Evolutionary conservation across 768 basidiomycete species (phyloP).

Genomic region (Kwoniella sp.): DNA sequence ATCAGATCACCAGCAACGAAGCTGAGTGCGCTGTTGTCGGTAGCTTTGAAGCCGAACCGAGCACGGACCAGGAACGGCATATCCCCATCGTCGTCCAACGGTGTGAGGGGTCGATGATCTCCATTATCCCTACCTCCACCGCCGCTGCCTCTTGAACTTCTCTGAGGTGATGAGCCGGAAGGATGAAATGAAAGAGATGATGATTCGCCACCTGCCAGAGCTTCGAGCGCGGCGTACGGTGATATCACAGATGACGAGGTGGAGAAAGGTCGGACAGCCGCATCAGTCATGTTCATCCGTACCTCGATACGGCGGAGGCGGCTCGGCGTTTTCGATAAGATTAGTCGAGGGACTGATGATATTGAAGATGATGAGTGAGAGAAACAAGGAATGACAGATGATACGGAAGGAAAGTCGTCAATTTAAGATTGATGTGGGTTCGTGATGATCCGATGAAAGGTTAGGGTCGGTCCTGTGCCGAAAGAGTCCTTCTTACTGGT

Average conservation of each 20-base stretch:
- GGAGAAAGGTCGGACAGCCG: conserved; percentile 21
- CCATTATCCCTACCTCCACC: background rate
- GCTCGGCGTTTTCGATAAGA: no score
- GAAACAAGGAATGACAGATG: no score
- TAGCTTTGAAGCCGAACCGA: conserved; percentile 76
- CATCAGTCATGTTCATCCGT: conserved; percentile 13
- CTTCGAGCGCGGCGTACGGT: conserved; percentile 25
- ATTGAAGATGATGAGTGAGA: no score
- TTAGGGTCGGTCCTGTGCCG: background rate
- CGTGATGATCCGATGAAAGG: background rate
- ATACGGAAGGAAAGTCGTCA: no score
- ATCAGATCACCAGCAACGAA: conserved; percentile 87
- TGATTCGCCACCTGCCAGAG: conserved; percentile 5
- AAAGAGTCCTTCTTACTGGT: background rate
- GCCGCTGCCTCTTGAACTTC: conserved; percentile 1
- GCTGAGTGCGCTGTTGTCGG: conserved; percentile 83
- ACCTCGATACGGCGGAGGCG: no score
- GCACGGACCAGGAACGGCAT: conserved; percentile 76
- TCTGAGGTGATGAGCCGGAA: background rate
- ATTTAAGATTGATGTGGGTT: background rate
- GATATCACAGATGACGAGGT: conserved; percentile 22
- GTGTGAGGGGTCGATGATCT: conserved; percentile 3
- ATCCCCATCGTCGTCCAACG: conserved; percentile 13
- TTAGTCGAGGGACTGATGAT: no score
- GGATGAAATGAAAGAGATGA: background rate